Percentiles rank a stretch among this genome's conserved stretches.
These are phyloP conservation scores for Blastomyces percursus DNA, from an alignment of 2,329 filamentous ascomycete genomes.

Conservation along the genomic window DNA sequence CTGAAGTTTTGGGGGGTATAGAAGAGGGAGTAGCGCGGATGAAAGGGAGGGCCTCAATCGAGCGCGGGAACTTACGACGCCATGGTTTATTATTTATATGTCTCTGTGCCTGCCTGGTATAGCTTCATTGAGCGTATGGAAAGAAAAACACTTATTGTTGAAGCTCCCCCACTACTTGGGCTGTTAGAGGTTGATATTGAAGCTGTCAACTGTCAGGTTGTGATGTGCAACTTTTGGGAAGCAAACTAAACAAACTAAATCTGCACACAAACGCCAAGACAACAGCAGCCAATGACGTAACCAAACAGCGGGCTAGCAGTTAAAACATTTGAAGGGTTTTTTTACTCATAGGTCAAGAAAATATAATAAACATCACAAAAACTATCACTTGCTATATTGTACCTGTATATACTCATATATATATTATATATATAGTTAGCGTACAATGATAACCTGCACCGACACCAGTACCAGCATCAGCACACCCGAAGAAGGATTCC, in stretches of 20 bases:
- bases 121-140: background rate
- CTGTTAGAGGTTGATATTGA: background rate
- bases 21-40: too few relatives aligned
- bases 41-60: too few relatives aligned
- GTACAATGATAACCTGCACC: background rate
- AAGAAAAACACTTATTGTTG: background rate
- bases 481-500: too few relatives aligned
- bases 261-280: background rate
- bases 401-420: background rate
- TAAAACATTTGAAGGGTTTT: too few relatives aligned
- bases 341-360: too few relatives aligned
- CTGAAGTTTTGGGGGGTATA: background rate
- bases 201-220: too few relatives aligned
- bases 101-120: background rate
- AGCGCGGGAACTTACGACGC: conserved; percentile 9
- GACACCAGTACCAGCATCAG: background rate
- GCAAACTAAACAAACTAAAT: too few relatives aligned
- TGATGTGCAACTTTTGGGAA: too few relatives aligned
- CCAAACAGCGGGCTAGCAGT: background rate
- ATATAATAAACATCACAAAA: background rate
- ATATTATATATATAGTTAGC: background rate
- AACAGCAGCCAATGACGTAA: background rate
- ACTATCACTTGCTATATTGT: background rate
- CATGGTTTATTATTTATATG: conserved; percentile 4
- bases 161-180: background rate